These are phyloP conservation scores for Ilex aquifolium DNA, from an alignment of 257 asterid species.

Conservation along the genomic window DNA sequence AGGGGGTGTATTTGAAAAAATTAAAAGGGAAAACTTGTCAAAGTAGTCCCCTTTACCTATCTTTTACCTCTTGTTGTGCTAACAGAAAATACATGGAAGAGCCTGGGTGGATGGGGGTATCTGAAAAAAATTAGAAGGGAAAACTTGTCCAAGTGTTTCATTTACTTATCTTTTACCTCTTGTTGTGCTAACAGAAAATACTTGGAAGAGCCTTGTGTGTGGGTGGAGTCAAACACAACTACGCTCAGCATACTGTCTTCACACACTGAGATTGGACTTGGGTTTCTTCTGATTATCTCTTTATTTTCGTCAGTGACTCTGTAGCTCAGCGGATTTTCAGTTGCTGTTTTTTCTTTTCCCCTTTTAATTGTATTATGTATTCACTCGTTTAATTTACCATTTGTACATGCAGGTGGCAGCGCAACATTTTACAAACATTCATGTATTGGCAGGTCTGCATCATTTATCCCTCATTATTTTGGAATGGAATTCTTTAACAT, in stretches of 20 bases:
- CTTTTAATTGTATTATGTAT: constrained; percentile 1
- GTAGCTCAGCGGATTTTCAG: constrained; percentile 4
- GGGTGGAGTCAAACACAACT: constrained; percentile 88
- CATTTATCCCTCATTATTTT: constrained; percentile 2
- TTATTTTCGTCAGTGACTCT: constrained; percentile 66
- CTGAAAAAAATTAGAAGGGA: neutral
- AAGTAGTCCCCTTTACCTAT: neutral
- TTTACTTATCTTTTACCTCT: neutral
- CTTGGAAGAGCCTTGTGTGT: constrained; percentile 87
- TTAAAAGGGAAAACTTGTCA: neutral
- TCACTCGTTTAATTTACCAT: constrained; percentile 5
- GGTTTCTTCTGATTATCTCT: constrained; percentile 72
- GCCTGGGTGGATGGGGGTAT: constrained; percentile 4
- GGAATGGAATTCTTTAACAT: neutral
- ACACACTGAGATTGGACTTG: constrained; percentile 86
- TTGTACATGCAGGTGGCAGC: constrained; percentile 72
- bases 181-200: constrained; percentile 61
- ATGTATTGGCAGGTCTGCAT: constrained; percentile 88
- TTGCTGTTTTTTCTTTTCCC: neutral
- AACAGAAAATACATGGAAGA: constrained; percentile 91
- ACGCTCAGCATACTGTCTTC: constrained; percentile 75
- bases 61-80: constrained; percentile 12
- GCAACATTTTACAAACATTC: constrained; percentile 75
- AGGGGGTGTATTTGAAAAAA: no score
- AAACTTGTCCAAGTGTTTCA: neutral